Conservation (phyloP, 768 basidiomycete genomes). For the Scleroderma citrinum region DNA sequence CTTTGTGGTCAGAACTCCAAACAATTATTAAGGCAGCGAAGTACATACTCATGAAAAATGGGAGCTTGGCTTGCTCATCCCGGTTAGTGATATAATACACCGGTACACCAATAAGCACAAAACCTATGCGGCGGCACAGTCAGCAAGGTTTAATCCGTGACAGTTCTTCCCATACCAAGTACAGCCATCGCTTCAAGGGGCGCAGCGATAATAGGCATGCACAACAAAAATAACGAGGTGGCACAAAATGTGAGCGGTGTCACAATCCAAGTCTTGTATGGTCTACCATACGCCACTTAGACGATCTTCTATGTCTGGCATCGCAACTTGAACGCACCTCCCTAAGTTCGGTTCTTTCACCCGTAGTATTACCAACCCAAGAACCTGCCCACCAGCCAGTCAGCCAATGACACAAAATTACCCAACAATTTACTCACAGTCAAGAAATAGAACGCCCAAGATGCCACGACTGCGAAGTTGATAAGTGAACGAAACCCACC, state of each 20-base stretch:
- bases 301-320: not conserved
- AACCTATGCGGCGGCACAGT: slow-evolving; percentile 40
- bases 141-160: not conserved
- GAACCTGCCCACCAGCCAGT: slow-evolving; percentile 44
- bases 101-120: slow-evolving; percentile 73
- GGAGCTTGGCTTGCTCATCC: slow-evolving; percentile 34
- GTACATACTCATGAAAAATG: slow-evolving; percentile 33
- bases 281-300: slow-evolving; percentile 41
- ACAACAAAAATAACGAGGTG: slow-evolving; percentile 56
- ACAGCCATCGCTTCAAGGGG: slow-evolving; percentile 85
- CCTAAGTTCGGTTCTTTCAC: slow-evolving; percentile 88
- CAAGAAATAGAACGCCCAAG: slow-evolving; percentile 84
- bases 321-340: slow-evolving; percentile 37
- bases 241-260: slow-evolving; percentile 89
- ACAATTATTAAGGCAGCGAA: not conserved
- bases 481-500: slow-evolving; percentile 86
- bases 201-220: slow-evolving; percentile 93
- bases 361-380: slow-evolving; percentile 83
- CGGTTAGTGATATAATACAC: slow-evolving; percentile 76
- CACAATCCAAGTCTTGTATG: slow-evolving; percentile 87
- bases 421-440: slow-evolving; percentile 45
- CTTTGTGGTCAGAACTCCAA: not conserved
- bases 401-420: not conserved
- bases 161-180: slow-evolving; percentile 48
- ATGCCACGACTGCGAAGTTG: slow-evolving; percentile 85